Conservation (phyloP, 108 stramenopile species). For the Fistulifera solaris region DNA sequence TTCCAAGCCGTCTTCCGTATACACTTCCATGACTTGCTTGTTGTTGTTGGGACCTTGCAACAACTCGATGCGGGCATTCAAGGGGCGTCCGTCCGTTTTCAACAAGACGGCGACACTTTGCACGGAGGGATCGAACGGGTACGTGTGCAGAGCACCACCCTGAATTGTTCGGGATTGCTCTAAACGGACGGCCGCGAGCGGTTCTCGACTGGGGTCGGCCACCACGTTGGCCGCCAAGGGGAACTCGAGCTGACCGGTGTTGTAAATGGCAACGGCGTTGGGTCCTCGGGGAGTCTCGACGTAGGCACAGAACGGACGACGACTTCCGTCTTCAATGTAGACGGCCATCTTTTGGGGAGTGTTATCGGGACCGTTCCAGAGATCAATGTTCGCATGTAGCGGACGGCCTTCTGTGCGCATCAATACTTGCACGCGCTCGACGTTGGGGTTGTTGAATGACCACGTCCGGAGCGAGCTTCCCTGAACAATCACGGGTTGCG, state of each 20-base stretch:
- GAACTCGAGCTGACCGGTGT: slow-evolving; percentile 71
- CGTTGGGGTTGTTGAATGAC: slow-evolving; percentile 45
- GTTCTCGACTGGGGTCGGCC: slow-evolving; percentile 21
- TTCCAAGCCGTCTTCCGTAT: slow-evolving; percentile 77
- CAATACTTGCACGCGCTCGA: slow-evolving; percentile 56
- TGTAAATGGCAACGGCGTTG: slow-evolving; percentile 70
- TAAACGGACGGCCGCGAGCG: background rate
- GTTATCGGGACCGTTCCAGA: slow-evolving; percentile 77
- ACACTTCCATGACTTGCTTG: slow-evolving; percentile 82
- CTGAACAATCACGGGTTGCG: slow-evolving; percentile 50
- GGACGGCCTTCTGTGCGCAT: slow-evolving; percentile 79
- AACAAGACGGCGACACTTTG: slow-evolving; percentile 54
- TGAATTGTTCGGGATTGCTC: slow-evolving; percentile 51
- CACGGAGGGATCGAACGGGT: slow-evolving; percentile 65
- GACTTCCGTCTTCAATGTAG: slow-evolving; percentile 67
- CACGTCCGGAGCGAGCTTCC: slow-evolving; percentile 74
- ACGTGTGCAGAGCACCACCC: slow-evolving; percentile 67
- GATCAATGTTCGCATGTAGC: slow-evolving; percentile 62
- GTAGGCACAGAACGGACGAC: slow-evolving; percentile 63
- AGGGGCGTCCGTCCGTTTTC: slow-evolving; percentile 76
- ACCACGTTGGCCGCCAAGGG: slow-evolving; percentile 58
- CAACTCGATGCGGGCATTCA: slow-evolving; percentile 77
- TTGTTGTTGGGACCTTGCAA: slow-evolving; percentile 82
- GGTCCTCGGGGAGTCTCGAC: slow-evolving; percentile 65
- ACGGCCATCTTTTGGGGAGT: slow-evolving; percentile 72